Conservation (phyloP, 768 basidiomycete genomes). For the Cyathus striatus region DNA sequence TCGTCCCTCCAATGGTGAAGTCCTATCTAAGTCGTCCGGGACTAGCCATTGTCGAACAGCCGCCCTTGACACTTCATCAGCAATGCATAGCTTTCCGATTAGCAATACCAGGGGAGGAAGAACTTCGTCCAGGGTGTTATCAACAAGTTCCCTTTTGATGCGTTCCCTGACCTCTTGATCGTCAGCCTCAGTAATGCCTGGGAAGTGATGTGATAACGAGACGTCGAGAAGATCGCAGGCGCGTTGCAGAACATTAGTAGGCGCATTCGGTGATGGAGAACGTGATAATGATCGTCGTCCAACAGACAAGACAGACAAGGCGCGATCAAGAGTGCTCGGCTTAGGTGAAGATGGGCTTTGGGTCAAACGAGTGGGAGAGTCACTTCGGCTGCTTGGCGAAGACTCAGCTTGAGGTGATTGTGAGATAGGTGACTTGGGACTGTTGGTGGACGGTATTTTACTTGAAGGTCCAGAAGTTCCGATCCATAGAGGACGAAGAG, state of each 20-base stretch:
- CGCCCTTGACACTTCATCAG: constrained; percentile 50
- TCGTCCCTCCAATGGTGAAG: constrained; percentile 67
- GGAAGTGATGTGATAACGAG: constrained; percentile 58
- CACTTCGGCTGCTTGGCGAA: constrained; percentile 31
- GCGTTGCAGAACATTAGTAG: constrained; percentile 51
- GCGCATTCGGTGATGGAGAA: constrained; percentile 35
- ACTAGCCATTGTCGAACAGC: constrained; percentile 65
- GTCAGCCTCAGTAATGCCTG: constrained; percentile 59
- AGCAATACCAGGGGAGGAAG: constrained; percentile 75
- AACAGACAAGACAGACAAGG: constrained; percentile 47
- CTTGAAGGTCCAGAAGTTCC: constrained; percentile 29
- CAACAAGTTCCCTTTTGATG: constrained; percentile 41
- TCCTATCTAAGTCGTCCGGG: constrained; percentile 78
- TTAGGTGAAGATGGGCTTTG: constrained; percentile 26
- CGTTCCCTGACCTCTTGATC: constrained; percentile 53
- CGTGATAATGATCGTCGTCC: constrained; percentile 48
- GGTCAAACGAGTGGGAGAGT: constrained; percentile 29
- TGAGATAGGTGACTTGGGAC: constrained; percentile 31
- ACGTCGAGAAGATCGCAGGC: constrained; percentile 66
- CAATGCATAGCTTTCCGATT: constrained; percentile 63
- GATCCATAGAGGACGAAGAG: constrained; percentile 61
- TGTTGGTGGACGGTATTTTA: constrained; percentile 25
- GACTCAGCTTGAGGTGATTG: constrained; percentile 24
- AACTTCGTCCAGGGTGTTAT: constrained; percentile 68
- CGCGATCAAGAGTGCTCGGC: constrained; percentile 50